phyloP scores from a whole-genome alignment of 768 basidiomycete species.

The Calvatia gigantea region DNA sequence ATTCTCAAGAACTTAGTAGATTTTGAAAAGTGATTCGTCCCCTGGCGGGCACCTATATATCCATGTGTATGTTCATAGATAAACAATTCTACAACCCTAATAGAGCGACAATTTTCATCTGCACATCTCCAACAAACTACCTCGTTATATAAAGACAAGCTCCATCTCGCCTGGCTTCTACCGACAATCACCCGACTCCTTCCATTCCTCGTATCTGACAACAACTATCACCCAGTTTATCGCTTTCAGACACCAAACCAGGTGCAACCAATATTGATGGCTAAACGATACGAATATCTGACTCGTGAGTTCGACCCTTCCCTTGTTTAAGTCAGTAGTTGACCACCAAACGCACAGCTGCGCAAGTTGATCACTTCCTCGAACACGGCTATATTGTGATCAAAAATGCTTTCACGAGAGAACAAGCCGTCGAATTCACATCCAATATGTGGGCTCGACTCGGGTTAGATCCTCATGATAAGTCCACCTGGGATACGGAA shows the following conservation, averaged over 20 bases:
- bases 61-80: no score
- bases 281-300: conserved; percentile 34
- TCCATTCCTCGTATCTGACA: neutral
- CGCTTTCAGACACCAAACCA: neutral
- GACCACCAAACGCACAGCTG: conserved; percentile 26
- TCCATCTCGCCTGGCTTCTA: no score
- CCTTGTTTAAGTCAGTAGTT: neutral
- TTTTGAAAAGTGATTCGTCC: conserved; percentile 23
- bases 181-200: conserved; percentile 3
- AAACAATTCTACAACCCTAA: no score
- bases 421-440: conserved; percentile 47
- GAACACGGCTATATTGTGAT: conserved; percentile 53
- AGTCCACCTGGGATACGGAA: conserved; percentile 50
- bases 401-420: conserved; percentile 48
- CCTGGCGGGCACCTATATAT: neutral
- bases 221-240: neutral
- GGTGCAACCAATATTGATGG: conserved; percentile 19
- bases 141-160: neutral
- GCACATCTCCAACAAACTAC: neutral
- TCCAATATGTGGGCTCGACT: conserved; percentile 50
- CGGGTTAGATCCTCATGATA: conserved; percentile 49
- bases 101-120: no score
- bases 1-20: conserved; percentile 38
- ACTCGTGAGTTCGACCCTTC: conserved; percentile 24
- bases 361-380: conserved; percentile 51